A percentile compares a stretch with the other conserved stretches of the same genome.
Conservation (phyloP, 1,139 yeast species). For the Kurtzmaniella quercitrusa region DNA sequence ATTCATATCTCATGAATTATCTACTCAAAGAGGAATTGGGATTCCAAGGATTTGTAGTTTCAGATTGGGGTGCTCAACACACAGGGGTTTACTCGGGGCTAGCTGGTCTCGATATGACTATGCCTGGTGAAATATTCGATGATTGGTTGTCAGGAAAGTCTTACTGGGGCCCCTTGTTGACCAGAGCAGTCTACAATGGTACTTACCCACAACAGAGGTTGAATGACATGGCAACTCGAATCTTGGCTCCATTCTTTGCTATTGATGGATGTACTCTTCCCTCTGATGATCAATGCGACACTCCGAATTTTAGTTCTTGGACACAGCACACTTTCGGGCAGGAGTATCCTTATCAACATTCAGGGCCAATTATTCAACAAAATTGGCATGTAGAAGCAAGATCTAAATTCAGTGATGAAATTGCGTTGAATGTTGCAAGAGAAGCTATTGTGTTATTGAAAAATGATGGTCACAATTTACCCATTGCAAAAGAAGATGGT, state of each 20-base stretch:
- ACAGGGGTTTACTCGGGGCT: constrained; percentile 54
- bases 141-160: constrained; percentile 54
- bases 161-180: constrained; percentile 55
- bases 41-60: constrained; percentile 62
- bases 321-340: constrained; percentile 52
- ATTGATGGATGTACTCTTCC: constrained; percentile 29
- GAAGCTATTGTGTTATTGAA: constrained; percentile 55
- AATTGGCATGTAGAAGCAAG: constrained; percentile 57
- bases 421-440: constrained; percentile 51
- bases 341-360: constrained; percentile 47
- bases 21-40: constrained; percentile 60
- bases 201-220: constrained; percentile 53
- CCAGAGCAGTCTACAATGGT: constrained; percentile 52
- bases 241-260: constrained; percentile 55
- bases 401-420: constrained; percentile 42
- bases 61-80: constrained; percentile 66
- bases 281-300: constrained; percentile 27
- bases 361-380: constrained; percentile 49
- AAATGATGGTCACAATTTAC: constrained; percentile 47
- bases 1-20: constrained; percentile 51
- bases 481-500: constrained; percentile 41
- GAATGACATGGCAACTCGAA: constrained; percentile 60
- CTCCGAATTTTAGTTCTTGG: constrained; percentile 60
- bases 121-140: constrained; percentile 60
- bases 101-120: constrained; percentile 62